Conservation (phyloP, 257 asterid genomes). For the Solanum medicagineum region DNA sequence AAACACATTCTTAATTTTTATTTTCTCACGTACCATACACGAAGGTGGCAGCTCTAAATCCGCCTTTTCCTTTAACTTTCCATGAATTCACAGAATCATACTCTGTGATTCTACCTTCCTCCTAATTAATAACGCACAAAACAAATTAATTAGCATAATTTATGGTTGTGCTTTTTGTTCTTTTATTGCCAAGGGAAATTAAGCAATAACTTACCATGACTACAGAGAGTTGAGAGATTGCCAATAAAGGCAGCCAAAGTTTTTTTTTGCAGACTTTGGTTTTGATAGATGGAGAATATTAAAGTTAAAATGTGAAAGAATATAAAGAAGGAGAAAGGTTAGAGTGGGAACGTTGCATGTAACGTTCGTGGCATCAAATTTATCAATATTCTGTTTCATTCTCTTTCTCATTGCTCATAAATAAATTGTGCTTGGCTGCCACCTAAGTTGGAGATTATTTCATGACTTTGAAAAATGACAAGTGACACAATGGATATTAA, state of each 20-base stretch:
- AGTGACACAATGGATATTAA: neutral
- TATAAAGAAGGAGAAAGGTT: neutral
- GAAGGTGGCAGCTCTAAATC: constrained; percentile 58
- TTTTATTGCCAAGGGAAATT: neutral
- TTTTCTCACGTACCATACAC: constrained; percentile 24
- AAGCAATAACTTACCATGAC: constrained; percentile 9
- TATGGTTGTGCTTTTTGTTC: neutral
- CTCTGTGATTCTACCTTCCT: constrained; percentile 23
- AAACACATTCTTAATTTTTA: no score
- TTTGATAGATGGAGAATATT: neutral
- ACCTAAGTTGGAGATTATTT: constrained; percentile 10
- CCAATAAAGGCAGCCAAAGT: neutral
- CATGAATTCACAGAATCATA: constrained; percentile 2
- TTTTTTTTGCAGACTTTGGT: neutral
- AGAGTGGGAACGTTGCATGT: constrained; percentile 10
- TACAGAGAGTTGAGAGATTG: neutral
- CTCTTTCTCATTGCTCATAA: constrained; percentile 16
- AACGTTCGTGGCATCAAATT: constrained; percentile 24
- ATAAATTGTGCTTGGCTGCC: constrained; percentile 26
- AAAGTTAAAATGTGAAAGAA: neutral
- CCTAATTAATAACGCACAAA: constrained; percentile 20
- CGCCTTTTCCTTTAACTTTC: constrained; percentile 37
- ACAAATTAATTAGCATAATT: neutral
- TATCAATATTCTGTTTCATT: constrained; percentile 23
- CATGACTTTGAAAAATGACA: neutral